Evolutionary conservation across 2,329 filamentous ascomycete genomes (phyloP), one percentile per base, ranked within the genome.

Genomic region (Diaporthe aspalathi): DNA sequence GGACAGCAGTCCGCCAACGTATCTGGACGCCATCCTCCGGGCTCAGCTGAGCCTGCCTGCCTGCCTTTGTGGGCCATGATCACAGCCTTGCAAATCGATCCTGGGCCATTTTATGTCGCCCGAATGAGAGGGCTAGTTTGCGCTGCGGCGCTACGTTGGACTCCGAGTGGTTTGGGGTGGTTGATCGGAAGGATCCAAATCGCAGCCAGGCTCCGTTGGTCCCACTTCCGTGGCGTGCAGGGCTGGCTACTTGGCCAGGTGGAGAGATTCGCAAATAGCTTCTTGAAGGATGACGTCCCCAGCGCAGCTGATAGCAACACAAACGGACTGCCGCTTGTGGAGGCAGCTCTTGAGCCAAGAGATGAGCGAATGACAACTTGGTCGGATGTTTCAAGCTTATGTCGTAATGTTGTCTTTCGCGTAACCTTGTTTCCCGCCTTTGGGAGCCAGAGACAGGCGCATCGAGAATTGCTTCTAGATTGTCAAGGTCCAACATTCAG

Each of bases 321-420:
- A 50, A 47, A 3, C 60, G 45, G 60, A 65, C 60, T 65, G 17
- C 60, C 60, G 60, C 32, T 22, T 20, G 32, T 27, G 60, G 60
- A 35, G 57, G 27, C 16, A n/a, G 17, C 57, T 47, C 1, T 32
- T 43, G 22, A 49, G 43, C 43, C 27, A 49, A 63, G 60, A 32
- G 27, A 47, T 47, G 60, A 38, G 60, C 57, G 27, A 49, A 63
- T 63, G 43, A 22, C 40, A 43, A 20, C 24, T 63, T 63, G 43
- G 60, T 63, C 60, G 60, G 24, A 49, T 22, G 60, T 63, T 63
- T 35, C 27, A 49, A 49, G 60, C 43, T 63, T 49, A 63, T 49
- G 43, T 49, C 24, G 43, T 63, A 35, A 49, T 27, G 40, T 63
- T 63, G 60, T 27, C 43, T 49, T 24, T 63, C 14, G 29, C 29